phyloP scores from a whole-genome alignment of 1,284 basidiomycete species.

The Pseudozyma sp. region DNA sequence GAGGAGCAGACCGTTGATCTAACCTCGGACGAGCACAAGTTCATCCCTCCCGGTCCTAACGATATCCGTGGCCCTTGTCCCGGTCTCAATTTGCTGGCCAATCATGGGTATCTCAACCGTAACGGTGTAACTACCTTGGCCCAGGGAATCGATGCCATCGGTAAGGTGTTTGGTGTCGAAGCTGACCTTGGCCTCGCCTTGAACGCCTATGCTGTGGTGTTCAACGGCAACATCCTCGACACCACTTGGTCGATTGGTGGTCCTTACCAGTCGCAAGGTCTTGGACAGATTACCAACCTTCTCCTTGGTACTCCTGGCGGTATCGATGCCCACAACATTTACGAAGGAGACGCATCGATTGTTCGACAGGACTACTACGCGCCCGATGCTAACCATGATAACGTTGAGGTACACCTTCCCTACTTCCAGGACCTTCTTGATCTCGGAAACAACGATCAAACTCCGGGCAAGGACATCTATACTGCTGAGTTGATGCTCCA shows the following conservation, averaged over 20 bases:
- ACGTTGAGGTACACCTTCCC: constrained; percentile 39
- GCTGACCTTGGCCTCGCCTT: constrained; percentile 44
- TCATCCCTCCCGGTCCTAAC: constrained; percentile 46
- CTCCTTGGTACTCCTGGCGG: constrained; percentile 46
- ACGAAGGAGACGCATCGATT: constrained; percentile 56
- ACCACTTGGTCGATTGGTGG: constrained; percentile 56
- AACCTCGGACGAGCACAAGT: constrained; percentile 55
- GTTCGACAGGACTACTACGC: constrained; percentile 55
- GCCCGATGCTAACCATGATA: constrained; percentile 52
- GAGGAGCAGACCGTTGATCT: constrained; percentile 49
- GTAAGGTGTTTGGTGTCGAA: constrained; percentile 50
- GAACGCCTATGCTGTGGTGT: constrained; percentile 55
- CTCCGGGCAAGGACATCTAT: constrained; percentile 50
- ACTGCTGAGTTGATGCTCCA: constrained; percentile 48
- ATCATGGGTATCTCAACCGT: constrained; percentile 57
- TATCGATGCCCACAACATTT: constrained; percentile 58
- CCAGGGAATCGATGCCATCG: constrained; percentile 55
- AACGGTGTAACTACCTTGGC: constrained; percentile 48
- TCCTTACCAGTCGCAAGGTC: constrained; percentile 30
- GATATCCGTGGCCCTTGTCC: constrained; percentile 60
- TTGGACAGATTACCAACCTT: constrained; percentile 45
- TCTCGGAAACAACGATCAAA: constrained; percentile 44
- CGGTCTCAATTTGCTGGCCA: constrained; percentile 54
- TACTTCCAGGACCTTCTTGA: constrained; percentile 59
- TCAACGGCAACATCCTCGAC: constrained; percentile 60